Base-by-base conservation (phyloP, 306 rosid genomes). In the Chamaecrista fasciculata region DNA sequence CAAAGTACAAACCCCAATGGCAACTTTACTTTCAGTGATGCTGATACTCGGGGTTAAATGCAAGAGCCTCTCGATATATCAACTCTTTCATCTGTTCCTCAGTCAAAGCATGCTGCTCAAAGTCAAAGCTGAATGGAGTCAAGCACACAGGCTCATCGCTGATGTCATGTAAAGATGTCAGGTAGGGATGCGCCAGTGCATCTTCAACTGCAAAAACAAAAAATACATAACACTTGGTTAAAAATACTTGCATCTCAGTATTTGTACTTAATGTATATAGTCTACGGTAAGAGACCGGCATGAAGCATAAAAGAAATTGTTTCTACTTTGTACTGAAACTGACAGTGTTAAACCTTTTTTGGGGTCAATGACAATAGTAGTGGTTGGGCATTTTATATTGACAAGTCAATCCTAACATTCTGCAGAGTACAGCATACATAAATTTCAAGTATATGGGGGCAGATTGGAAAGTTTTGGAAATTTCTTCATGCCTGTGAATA, bases 1-100 rank as follows among this genome's bases (percentile, higher is more conserved):
- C 80, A 72, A 77, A 72, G 47, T 59, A 64, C 80, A 75, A 77
- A 77, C 66, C 79, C 79, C 82, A 67, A 67, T 47, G 50, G 67
- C 25, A 73, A 71, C 47, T 42, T 12, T 40, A 37, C 71, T 81
- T 43, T 81, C 50, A 83, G 72, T 72, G 77, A 21, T 78, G 87
- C 80, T 74, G 96, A 69, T 89, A 89, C 81, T 91, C 96, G 0
- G 91, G 99, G 83, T 95, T 95, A 78, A 91, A 95, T 40, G 99
- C 99, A 58, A 95, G 84, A 12, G 97, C 96, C 85, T 95, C 99
- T 81, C 85, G 74, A 72, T 87, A 84, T 80, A 95, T 95, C 73
- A 95, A 84, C 81, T 89, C 97, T 36, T 86, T 95, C 97, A 95
- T 95, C 77, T 95, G 99, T 48, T 95, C 99, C 84, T 95, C 99